Evolutionary conservation across 208 protist genomes (phyloP).

Genomic region (Porcisia deanei): DNA sequence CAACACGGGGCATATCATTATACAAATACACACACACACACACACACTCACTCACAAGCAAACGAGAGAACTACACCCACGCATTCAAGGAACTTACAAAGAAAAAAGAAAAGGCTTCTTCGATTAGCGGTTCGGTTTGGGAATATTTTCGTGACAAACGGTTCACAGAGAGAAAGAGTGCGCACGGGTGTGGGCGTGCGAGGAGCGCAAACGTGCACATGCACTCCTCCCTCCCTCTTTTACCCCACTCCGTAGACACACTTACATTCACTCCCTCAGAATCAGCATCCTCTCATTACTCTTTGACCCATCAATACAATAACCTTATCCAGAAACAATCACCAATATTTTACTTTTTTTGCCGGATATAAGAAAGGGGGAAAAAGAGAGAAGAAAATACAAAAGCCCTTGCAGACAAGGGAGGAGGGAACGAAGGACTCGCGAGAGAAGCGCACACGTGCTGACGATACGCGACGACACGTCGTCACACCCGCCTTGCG

Average conservation of each 20-base stretch:
- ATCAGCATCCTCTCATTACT: neutral
- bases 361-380: neutral
- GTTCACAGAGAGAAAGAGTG: neutral
- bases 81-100: neutral
- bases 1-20: neutral
- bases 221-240: neutral
- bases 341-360: neutral
- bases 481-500: neutral
- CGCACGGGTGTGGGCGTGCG: neutral
- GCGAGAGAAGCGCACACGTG: neutral
- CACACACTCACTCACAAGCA: neutral
- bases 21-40: neutral
- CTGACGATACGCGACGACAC: neutral
- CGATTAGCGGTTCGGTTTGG: neutral
- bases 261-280: neutral
- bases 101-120: neutral
- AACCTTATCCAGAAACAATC: neutral
- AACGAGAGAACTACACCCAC: conserved; percentile 2
- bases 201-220: neutral
- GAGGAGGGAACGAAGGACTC: neutral
- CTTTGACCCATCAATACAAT: neutral
- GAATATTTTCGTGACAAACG: neutral
- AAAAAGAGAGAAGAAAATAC: neutral
- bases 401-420: neutral
- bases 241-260: neutral